phyloP scores from a whole-genome alignment of 208 protist species.

The Sergeia podlipaevii region DNA sequence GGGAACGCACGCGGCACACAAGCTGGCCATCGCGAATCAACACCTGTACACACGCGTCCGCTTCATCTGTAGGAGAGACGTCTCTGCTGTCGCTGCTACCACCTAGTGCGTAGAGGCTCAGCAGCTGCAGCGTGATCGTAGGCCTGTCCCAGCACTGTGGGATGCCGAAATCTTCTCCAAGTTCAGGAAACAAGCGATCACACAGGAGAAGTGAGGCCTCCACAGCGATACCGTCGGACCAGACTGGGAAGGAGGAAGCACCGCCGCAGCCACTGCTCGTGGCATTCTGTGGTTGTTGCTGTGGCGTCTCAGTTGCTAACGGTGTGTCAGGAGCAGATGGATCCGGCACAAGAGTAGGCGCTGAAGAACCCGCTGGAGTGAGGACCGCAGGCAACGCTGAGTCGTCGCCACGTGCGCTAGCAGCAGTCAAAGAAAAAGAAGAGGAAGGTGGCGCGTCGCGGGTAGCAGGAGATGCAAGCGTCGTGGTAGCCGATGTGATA shows the following conservation, averaged over 20 bases:
- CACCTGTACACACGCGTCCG: slow-evolving; percentile 6
- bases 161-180: slow-evolving; percentile 35
- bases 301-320: too few relatives aligned
- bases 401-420: too few relatives aligned
- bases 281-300: neutral
- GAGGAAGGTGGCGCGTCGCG: too few relatives aligned
- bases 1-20: slow-evolving; percentile 8
- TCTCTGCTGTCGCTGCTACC: neutral
- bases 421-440: too few relatives aligned
- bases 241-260: slow-evolving; percentile 30
- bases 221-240: slow-evolving; percentile 41
- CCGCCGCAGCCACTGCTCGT: neutral
- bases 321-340: neutral
- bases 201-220: slow-evolving; percentile 49
- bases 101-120: slow-evolving; percentile 35
- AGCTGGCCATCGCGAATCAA: neutral
- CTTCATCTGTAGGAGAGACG: neutral
- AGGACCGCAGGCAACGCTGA: too few relatives aligned
- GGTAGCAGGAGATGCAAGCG: too few relatives aligned
- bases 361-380: slow-evolving; percentile 19
- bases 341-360: slow-evolving; percentile 10
- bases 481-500: too few relatives aligned
- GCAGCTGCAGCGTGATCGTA: slow-evolving; percentile 23
- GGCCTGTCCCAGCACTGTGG: slow-evolving; percentile 22
- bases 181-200: slow-evolving; percentile 38